Evolutionary conservation across 306 rosid species (phyloP), one percentile per base, ranked within the genome.

Genomic region (Rosa lucieae): DNA sequence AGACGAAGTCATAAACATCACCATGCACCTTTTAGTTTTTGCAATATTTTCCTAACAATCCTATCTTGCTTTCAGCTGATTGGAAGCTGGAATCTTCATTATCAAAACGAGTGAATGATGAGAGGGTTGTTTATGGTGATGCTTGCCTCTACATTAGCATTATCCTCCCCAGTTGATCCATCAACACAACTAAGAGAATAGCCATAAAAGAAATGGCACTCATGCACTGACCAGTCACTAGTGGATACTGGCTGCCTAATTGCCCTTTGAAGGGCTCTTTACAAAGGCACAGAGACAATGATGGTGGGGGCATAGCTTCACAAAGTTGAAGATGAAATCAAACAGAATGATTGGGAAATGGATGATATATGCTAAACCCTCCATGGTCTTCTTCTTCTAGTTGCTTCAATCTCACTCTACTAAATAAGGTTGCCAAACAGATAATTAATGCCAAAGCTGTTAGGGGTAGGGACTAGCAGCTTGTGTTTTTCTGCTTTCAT

Each of bases 81-180:
- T 26, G 78, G 71, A 75, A 61, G 67, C 29, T 8, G 70, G 71
- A 75, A 75, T 75, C 70, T 61, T 44, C 32, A 61, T 15, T 44
- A 4, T 49, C 8, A 72, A 29, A 47, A 37, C 26, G 43, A 29
- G 18, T 23, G 11, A 42, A 75, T 29, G 44, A 75, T 59, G 79
- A 43, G 1, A 46, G 56, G 20, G 55, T 26, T 75, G 70, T 46
- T 44, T 69, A 44, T 26, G 29, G 79, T 61, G 58, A 61, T 15
- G 79, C 12, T 49, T 44, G 6, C 18, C 32, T 20, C 40, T 6
- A 23, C 59, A 44, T 17, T 17, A 56, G 44, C 70, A 23, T 58
- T 42, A 21, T 74, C 40, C 7, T 58, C 39, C 43, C 14, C 9
- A 14, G 48, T 8, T 26, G 74, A 47, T 26, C n/a, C 39, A 13